phyloP scores from a whole-genome alignment of 208 protist genomes.

The Leishmania major region DNA sequence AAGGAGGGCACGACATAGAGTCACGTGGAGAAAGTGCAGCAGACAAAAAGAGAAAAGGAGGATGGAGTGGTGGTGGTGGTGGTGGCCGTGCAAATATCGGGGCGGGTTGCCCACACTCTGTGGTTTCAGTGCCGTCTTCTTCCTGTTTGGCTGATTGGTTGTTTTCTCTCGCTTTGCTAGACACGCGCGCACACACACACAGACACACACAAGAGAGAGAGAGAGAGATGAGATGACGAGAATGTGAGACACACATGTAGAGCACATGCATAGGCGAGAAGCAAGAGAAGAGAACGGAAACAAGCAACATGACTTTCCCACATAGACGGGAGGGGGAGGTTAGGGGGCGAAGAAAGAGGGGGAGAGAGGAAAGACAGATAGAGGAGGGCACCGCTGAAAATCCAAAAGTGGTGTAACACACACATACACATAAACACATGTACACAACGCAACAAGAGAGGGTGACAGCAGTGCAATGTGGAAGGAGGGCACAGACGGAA shows the following conservation, averaged over 20 bases:
- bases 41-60: no score
- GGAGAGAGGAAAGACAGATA: not conserved
- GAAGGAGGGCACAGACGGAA: not conserved
- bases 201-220: not conserved
- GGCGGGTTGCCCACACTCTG: no score
- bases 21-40: no score
- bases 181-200: not conserved
- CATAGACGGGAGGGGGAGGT: not conserved
- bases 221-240: not conserved
- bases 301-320: not conserved
- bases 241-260: not conserved
- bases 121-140: no score
- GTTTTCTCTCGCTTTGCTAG: not conserved
- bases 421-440: not conserved
- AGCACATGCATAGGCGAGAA: not conserved
- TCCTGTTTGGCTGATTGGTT: not conserved
- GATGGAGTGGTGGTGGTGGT: no score
- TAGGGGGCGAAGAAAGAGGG: not conserved
- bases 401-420: no score
- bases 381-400: not conserved
- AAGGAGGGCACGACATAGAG: no score
- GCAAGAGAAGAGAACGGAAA: not conserved
- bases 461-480: not conserved
- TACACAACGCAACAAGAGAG: not conserved
- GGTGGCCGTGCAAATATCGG: no score